These are phyloP conservation scores for Calycina herbarum DNA, from an alignment of 2,329 filamentous ascomycete genomes.

Conservation along the genomic window DNA sequence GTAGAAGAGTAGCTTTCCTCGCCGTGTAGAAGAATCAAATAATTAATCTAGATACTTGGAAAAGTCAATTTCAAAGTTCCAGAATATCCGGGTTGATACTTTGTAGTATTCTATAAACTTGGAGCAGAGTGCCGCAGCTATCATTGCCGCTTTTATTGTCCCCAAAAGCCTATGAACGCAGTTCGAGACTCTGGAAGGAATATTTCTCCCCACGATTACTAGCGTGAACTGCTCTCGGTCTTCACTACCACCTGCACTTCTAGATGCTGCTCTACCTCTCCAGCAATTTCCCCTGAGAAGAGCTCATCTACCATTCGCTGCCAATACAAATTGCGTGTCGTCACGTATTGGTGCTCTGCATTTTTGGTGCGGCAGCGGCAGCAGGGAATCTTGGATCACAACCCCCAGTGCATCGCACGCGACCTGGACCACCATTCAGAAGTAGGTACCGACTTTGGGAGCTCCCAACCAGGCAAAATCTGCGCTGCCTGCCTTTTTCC, in stretches of 20 bases:
- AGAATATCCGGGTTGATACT: too few species aligned
- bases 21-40: too few species aligned
- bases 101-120: too few species aligned
- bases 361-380: constrained; percentile 1
- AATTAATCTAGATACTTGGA: too few species aligned
- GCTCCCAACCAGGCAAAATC: neutral
- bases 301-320: neutral
- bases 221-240: neutral
- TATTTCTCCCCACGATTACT: neutral
- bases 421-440: constrained; percentile 1
- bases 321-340: neutral
- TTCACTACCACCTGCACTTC: neutral
- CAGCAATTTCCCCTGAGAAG: neutral
- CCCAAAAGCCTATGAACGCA: too few species aligned
- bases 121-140: too few species aligned
- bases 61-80: too few species aligned
- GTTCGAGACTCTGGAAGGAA: neutral
- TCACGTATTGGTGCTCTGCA: neutral
- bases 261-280: neutral
- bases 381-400: constrained; percentile 5
- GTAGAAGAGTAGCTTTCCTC: too few species aligned
- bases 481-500: neutral
- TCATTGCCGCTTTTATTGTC: too few species aligned
- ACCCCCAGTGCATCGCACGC: constrained; percentile 3
- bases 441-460: constrained; percentile 4